Base-by-base conservation (phyloP, 2,329 filamentous ascomycete genomes). In the Penicillium sp. region DNA sequence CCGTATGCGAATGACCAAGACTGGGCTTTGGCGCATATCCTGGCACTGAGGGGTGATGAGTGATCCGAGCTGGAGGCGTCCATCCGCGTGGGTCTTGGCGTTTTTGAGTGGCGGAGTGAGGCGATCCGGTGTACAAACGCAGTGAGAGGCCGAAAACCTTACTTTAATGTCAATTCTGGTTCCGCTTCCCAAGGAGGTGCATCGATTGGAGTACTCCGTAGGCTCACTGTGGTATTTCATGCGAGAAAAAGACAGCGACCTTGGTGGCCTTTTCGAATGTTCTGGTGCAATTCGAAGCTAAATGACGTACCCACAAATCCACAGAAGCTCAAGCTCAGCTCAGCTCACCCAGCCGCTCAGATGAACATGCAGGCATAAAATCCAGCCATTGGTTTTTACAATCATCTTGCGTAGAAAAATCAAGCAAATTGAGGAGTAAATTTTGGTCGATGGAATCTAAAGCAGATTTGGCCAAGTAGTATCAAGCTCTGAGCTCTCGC, bases 1-100 rank as follows among this genome's bases (percentile, higher is more conserved):
- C 55, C 55, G 5, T 57, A 57, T 29, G 45, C 55, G 26, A 57
- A 57, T 49, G 55, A 57, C n/a, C 55, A 57, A 19, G 55, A 57
- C 23, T 57, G 55, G 55, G 55, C 30, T 17, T 35, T 57, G 45
- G 19, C 45, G 15, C 29, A 57, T n/a, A 30, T 52, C 15, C 19
- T 41, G 9, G 35, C 35, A 4, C 4, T 38, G 8, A 38, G 35
- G 35, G 35, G 9, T 9, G 9, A 38, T 35, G 7, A 38, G 35
- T 38, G 7, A 38, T 38, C 35, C 9, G 35, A 11, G 8, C 35
- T 35, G 35, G 4, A 11, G 35, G 15, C 8, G 15, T 11, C 9
- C 7, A 38, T 21, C 21, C 21, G 21, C 21, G 35, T 9, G 15
- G 3, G 15, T 38, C 35, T 38, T 38, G 35, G 35, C 35, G 35